Percentiles rank a stretch among this genome's conserved stretches.
Conservation (phyloP, 306 rosid genomes). For the Potentilla sterilis region DNA sequence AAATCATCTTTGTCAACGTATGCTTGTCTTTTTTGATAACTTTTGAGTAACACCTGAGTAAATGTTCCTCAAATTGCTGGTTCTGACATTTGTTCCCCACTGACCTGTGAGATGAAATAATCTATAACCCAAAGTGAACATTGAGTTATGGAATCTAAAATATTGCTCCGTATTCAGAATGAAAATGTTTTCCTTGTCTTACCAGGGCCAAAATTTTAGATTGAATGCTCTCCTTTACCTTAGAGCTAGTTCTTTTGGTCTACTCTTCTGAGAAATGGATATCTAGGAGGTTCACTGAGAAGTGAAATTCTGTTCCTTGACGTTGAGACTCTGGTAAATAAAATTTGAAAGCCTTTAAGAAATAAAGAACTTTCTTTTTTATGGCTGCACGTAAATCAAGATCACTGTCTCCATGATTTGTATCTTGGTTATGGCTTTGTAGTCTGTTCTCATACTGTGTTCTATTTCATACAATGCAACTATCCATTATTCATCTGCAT, state of each 20-base stretch:
- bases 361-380: neutral
- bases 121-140: neutral
- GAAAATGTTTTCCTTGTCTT: conserved; percentile 3
- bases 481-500: neutral
- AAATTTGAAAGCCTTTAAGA: neutral
- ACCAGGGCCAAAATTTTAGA: neutral
- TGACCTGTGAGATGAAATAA: conserved; percentile 4
- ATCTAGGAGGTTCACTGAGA: neutral
- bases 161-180: neutral
- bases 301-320: neutral
- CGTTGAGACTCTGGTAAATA: neutral
- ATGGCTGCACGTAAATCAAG: neutral
- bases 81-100: neutral
- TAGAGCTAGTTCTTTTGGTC: neutral
- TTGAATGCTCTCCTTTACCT: neutral
- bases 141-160: conserved; percentile 19
- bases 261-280: neutral
- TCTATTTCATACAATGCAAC: conserved; percentile 1
- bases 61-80: conserved; percentile 12
- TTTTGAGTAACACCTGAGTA: neutral
- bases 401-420: neutral
- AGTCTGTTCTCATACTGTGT: neutral
- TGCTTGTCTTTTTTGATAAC: neutral
- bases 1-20: neutral
- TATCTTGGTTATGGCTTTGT: neutral